Evolutionary conservation across 2,329 filamentous ascomycete species (phyloP), one percentile per base, ranked within the genome.

Genomic region (Trichoderma asperellum): DNA sequence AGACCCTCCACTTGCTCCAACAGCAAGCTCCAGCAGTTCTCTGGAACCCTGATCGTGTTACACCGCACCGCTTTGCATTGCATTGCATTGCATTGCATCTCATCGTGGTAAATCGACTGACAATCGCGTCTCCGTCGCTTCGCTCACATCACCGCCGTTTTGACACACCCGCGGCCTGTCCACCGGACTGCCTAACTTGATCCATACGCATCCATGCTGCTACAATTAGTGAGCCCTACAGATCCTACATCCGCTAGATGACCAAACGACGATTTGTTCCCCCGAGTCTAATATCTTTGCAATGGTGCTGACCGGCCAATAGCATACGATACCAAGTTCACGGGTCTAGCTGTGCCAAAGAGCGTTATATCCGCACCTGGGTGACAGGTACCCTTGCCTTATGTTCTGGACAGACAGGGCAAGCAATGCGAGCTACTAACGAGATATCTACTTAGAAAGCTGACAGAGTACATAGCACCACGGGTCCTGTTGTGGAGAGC

Each of bases 301-400:
- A 62, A 24, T 56, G 5, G 34, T 47, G 58, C 47, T 49, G 52
- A 21, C 49, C 12, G 10, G 35, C 57, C 66, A 68, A 68, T 68
- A 34, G 21, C 58, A 56, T 37, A 56, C 57, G 58, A 68, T 68
- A 68, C 66, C 57, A 63, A 27, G 29, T 16, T 14, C 37, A 49
- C 65, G 65, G 56, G 37, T 34, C 37, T 62, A 47, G 52, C 34
- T 55, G 34, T 61, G 66, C 49, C 66, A 49, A 34, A 58, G 43
- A 40, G 34, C 47, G 57, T 62, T 62, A 47, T 68, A 47, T 68
- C 66, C 66, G 66, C 55, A 47, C 47, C n/a, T 34, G 56, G 56
- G 24, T n/a, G 29, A 34, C 60, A 18, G 35, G 32, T 10, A 58
- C 66, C 65, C 66, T 61, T 32, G 58, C 24, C 34, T 4, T 21